Conservation (phyloP, 2,329 filamentous ascomycete genomes). For the Fusarium brachygibbosum region DNA sequence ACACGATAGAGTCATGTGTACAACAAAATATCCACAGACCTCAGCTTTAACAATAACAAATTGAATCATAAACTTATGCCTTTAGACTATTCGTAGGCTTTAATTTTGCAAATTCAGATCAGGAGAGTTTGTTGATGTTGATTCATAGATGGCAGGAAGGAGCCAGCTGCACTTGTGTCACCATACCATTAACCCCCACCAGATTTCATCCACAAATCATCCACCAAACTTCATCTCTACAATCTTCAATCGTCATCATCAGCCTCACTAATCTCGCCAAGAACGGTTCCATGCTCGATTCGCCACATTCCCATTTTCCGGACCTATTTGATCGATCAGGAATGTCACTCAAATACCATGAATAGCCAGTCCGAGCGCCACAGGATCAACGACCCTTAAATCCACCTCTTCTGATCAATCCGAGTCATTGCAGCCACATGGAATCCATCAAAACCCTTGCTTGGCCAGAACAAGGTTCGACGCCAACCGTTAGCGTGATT, state of each 20-base stretch:
- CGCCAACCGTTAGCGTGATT: constrained; percentile 18
- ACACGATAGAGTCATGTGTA: constrained; percentile 77
- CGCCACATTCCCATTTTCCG: background rate
- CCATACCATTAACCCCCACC: too few species aligned
- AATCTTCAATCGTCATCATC: too few species aligned
- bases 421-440: constrained; percentile 27
- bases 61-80: too few species aligned
- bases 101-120: too few species aligned
- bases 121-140: too few species aligned
- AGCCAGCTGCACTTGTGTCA: too few species aligned
- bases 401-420: background rate
- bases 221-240: too few species aligned
- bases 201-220: too few species aligned
- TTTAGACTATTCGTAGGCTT: too few species aligned
- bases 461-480: constrained; percentile 12
- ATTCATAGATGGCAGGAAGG: too few species aligned
- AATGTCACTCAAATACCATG: constrained; percentile 1
- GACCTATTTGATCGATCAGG: background rate
- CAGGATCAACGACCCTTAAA: constrained; percentile 4
- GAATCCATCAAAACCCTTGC: constrained; percentile 2
- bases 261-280: background rate
- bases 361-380: constrained; percentile 4
- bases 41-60: too few species aligned
- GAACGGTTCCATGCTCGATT: background rate
- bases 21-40: too few species aligned